Percentiles rank a stretch among this genome's conserved stretches.
Conservation (phyloP, 257 asterid species). For the Solanum paucissectum region DNA sequence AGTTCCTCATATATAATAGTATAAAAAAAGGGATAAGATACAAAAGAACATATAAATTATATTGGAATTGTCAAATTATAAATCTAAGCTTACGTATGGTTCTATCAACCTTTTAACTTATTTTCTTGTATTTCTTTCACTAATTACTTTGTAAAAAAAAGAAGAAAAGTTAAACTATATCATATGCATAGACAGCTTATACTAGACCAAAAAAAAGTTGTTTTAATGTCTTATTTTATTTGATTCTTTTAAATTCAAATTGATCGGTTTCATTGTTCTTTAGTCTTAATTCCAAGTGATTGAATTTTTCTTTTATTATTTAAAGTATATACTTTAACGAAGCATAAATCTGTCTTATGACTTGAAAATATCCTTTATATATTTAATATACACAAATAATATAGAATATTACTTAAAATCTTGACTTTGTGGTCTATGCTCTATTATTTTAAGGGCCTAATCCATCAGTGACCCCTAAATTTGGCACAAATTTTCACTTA, state of each 20-base stretch:
- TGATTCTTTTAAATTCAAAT: not conserved
- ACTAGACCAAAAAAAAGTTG: not conserved
- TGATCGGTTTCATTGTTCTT: fast-evolving
- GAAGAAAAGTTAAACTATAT: not conserved
- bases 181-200: not conserved
- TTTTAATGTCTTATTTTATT: not conserved
- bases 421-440: not conserved
- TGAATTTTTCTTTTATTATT: not conserved
- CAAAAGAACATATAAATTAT: not conserved
- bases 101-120: not conserved
- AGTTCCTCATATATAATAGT: not conserved
- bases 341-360: not conserved
- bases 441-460: not conserved
- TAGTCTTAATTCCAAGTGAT: fast-evolving
- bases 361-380: not conserved
- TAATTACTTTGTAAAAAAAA: not conserved
- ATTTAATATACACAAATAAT: not conserved
- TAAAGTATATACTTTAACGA: not conserved
- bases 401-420: not conserved
- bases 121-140: not conserved
- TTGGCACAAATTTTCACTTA: too few species aligned
- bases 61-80: not conserved
- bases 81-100: not conserved
- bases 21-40: not conserved
- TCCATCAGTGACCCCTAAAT: too few species aligned